Evolutionary conservation across 2,329 filamentous ascomycete genomes (phyloP).

Genomic region (Aspergillus sojae): DNA sequence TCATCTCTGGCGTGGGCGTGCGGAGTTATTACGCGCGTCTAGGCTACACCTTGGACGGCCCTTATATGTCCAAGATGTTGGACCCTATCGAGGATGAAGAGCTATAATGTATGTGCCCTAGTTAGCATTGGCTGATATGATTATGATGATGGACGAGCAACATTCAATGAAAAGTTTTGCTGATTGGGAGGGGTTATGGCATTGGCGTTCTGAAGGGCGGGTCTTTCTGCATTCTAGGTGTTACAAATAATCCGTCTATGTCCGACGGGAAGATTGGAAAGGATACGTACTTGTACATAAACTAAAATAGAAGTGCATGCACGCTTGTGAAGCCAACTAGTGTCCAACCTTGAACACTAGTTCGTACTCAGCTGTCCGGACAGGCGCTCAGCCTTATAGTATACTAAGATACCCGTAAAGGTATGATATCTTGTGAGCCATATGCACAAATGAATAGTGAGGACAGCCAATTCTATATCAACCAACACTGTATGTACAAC

Average conservation of each 20-base stretch:
- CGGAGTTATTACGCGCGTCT: conserved; percentile 92
- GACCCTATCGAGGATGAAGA: conserved; percentile 45
- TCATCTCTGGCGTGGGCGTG: conserved; percentile 97
- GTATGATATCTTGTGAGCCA: neutral
- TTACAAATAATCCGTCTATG: neutral
- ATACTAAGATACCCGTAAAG: neutral
- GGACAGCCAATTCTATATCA: conserved; percentile 13
- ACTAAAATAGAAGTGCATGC: neutral
- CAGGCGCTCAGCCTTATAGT: neutral
- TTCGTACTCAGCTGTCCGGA: neutral
- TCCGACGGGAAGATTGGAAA: neutral
- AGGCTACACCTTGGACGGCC: conserved; percentile 91
- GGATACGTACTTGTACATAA: neutral
- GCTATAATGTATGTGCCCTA: conserved; percentile 14
- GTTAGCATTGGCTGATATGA: conserved; percentile 13
- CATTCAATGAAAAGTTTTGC: conserved; percentile 5
- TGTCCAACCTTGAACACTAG: neutral
- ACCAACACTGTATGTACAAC: conserved; percentile 18
- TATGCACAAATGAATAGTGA: neutral
- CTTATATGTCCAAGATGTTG: conserved; percentile 67
- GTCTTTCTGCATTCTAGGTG: conserved; percentile 11
- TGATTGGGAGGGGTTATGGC: conserved; percentile 1
- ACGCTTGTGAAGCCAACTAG: neutral
- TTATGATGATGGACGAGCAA: conserved; percentile 10
- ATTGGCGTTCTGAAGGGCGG: conserved; percentile 10